These are phyloP conservation scores for Trichoderma koningii DNA, from an alignment of 2,329 filamentous ascomycete species.

Conservation along the genomic window DNA sequence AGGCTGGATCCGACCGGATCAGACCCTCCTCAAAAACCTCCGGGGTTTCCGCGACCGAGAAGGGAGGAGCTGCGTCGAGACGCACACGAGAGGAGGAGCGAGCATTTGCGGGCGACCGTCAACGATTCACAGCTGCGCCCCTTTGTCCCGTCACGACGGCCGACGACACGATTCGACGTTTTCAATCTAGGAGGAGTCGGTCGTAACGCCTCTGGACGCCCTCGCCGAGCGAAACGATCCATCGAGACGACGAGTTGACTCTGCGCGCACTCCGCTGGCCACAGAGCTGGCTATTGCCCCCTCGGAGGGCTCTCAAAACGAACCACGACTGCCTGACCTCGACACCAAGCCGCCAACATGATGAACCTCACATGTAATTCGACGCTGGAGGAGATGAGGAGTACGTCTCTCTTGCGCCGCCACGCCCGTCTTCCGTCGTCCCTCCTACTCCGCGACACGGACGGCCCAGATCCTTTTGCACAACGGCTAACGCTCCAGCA, in stretches of 20 bases:
- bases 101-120: not conserved
- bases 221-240: conserved; percentile 1
- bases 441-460: not conserved
- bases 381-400: conserved; percentile 48
- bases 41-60: conserved; percentile 11
- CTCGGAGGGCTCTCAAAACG: not conserved
- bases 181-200: not conserved
- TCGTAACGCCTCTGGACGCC: not conserved
- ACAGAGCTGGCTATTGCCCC: conserved; percentile 16
- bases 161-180: not conserved
- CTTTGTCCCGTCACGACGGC: not conserved
- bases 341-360: conserved; percentile 9
- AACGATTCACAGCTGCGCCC: not conserved
- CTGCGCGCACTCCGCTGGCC: conserved; percentile 9
- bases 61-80: not conserved
- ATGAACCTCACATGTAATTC: conserved; percentile 48
- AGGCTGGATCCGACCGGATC: conserved; percentile 10
- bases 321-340: not conserved
- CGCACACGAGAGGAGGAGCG: not conserved
- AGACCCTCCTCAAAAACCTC: not conserved
- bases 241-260: conserved; percentile 3
- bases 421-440: not conserved
- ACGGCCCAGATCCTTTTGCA: not conserved
- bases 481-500: conserved; percentile 31
- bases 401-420: conserved; percentile 36